A percentile compares a stretch with the other conserved stretches of the same genome.
phyloP scores from a whole-genome alignment of 306 rosid species.

The Rubus parviflorus region DNA sequence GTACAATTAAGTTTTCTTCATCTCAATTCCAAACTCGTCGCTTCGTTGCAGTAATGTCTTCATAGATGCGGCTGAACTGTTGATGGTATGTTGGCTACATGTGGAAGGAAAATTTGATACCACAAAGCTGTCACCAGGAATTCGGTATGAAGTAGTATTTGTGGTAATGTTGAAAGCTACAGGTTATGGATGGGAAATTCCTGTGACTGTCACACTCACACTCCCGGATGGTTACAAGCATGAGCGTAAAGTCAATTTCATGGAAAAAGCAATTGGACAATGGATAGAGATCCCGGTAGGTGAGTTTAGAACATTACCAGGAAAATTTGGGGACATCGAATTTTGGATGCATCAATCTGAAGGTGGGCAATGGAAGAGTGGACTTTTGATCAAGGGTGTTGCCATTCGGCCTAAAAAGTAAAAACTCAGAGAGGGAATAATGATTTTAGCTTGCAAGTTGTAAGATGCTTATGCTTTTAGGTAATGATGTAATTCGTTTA shows the following conservation, averaged over 20 bases:
- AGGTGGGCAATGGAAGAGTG: constrained; percentile 62
- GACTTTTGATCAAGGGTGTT: constrained; percentile 63
- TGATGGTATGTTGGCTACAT: constrained; percentile 70
- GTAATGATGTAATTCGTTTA: too few relatives aligned
- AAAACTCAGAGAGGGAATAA: too few relatives aligned
- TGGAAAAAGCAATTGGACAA: constrained; percentile 21
- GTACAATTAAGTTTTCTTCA: background rate
- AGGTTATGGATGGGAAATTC: constrained; percentile 62
- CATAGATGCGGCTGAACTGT: constrained; percentile 57
- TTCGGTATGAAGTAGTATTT: constrained; percentile 47
- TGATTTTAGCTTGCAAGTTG: too few relatives aligned
- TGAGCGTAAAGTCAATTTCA: constrained; percentile 37
- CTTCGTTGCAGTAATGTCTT: constrained; percentile 43
- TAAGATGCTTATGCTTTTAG: background rate
- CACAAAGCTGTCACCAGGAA: constrained; percentile 54
- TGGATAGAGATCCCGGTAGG: constrained; percentile 68
- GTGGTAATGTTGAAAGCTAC: constrained; percentile 50
- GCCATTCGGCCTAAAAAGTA: constrained; percentile 49
- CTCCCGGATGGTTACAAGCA: constrained; percentile 58
- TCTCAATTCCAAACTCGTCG: background rate
- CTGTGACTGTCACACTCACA: constrained; percentile 52
- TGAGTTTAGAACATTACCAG: constrained; percentile 36
- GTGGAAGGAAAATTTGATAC: constrained; percentile 60
- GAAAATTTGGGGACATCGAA: constrained; percentile 46
- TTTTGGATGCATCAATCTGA: constrained; percentile 53